Evolutionary conservation across 2,329 filamentous ascomycete genomes (phyloP).

Genomic region (Cryoendolithus antarcticus): DNA sequence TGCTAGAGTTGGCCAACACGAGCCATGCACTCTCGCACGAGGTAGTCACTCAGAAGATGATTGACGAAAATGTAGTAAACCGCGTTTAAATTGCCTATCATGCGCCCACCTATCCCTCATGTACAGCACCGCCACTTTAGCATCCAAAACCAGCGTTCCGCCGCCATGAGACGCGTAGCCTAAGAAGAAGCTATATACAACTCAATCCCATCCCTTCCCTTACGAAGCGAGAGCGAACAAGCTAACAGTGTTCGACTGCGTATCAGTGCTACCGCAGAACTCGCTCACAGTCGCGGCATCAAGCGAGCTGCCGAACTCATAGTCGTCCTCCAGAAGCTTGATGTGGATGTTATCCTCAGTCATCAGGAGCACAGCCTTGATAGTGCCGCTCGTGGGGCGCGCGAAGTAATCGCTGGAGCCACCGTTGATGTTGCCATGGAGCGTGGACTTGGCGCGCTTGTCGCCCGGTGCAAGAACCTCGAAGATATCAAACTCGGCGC

Average conservation of each 20-base stretch:
- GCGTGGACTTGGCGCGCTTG: conserved; percentile 55
- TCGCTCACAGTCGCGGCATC: conserved; percentile 22
- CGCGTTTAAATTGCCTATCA: no score
- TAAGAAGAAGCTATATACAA: no score
- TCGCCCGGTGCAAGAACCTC: conserved; percentile 57
- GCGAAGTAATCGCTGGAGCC: conserved; percentile 61
- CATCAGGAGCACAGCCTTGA: conserved; percentile 56
- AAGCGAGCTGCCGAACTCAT: conserved; percentile 26
- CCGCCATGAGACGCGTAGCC: no score
- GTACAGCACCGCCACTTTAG: no score
- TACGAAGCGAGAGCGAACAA: not conserved
- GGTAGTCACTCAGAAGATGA: no score
- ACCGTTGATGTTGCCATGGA: conserved; percentile 50
- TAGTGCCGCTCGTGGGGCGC: conserved; percentile 45
- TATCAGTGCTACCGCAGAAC: conserved; percentile 21
- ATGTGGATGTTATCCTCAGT: conserved; percentile 44
- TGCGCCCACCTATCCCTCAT: no score
- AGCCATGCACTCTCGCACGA: no score
- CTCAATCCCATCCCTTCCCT: not conserved
- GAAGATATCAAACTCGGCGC: conserved; percentile 65
- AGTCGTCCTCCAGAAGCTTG: conserved; percentile 33
- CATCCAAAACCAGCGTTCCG: no score
- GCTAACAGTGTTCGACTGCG: not conserved
- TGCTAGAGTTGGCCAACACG: no score
- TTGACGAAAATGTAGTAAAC: no score